Base-by-base conservation (phyloP, 495 filamentous ascomycete species). In the Xanthoparmelia taractica region DNA sequence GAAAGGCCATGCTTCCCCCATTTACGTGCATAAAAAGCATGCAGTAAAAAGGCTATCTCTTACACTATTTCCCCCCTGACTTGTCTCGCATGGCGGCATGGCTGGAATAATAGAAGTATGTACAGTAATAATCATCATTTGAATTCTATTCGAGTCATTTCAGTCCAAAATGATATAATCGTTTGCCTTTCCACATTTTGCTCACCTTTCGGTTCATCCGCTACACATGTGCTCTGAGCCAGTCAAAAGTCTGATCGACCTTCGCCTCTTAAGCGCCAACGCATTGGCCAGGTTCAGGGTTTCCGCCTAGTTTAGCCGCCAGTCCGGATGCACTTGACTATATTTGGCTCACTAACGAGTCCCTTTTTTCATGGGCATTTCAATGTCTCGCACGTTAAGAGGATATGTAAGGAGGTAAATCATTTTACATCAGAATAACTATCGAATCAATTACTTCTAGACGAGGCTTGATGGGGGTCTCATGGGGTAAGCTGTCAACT, bases 261-360 rank as follows among this genome's bases (percentile, higher is more conserved):
- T 52, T 63, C 61, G 61, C 18, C 56, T 63, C 43, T 63, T 63
- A 63, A 59, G 55, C 61, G 61, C 61, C 61, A 63, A 58, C 61
- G 37, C 61, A 63, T 52, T 47, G 33, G 18, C 43, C 40, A 34
- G n/a, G 23, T 63, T 55, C 61, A 58, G 45, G 61, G 61, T 5
- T 63, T 25, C 20, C 6, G 20, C 17, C 13, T 57, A 62, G 50
- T 23, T 52, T 41, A 58, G 48, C 61, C 61, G 61, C 61, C 61
- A 38, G 37, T 13, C 55, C 55, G 36, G 20, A 40, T 57, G 27
- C 29, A 55, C 31, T 33, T 63, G 36, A 23, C 41, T 45, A 60
- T 63, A 55, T 63, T 43, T 56, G 52, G 27, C 15, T 33, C 50
- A 25, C 13, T 18, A 1, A 31, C 7, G 48, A 52, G 48, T 8